phyloP scores from a whole-genome alignment of 2,329 filamentous ascomycete species.

The Fusarium ambrosium region DNA sequence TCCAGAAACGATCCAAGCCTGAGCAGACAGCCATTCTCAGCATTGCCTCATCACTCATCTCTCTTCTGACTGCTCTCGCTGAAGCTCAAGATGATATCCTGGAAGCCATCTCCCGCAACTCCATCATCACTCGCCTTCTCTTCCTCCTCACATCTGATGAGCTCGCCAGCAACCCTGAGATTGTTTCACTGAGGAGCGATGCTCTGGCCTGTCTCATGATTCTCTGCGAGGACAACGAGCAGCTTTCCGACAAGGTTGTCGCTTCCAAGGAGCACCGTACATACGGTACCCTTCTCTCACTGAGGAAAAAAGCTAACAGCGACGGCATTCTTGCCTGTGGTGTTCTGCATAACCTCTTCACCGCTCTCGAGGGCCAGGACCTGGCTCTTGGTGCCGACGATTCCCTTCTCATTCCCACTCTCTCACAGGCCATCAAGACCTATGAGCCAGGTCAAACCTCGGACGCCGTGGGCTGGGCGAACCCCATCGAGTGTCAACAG shows the following conservation, averaged over 20 bases:
- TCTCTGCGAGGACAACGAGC: slow-evolving; percentile 71
- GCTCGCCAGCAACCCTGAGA: slow-evolving; percentile 58
- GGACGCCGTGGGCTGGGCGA: slow-evolving; percentile 55
- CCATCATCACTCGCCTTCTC: slow-evolving; percentile 65
- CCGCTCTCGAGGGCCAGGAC: slow-evolving; percentile 53
- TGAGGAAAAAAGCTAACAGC: slow-evolving; percentile 62
- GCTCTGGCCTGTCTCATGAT: slow-evolving; percentile 68
- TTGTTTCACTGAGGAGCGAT: slow-evolving; percentile 59
- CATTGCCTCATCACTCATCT: slow-evolving; percentile 67
- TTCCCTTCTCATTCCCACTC: slow-evolving; percentile 53
- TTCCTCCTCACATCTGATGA: slow-evolving; percentile 65
- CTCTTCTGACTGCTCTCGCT: slow-evolving; percentile 66
- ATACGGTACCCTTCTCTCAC: slow-evolving; percentile 63
- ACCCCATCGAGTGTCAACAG: slow-evolving; percentile 62
- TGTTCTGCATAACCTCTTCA: slow-evolving; percentile 73
- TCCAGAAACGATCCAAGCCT: slow-evolving; percentile 64
- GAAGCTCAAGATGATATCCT: slow-evolving; percentile 73
- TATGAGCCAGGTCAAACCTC: slow-evolving; percentile 46
- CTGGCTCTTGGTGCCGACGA: slow-evolving; percentile 50
- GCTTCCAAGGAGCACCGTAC: slow-evolving; percentile 61
- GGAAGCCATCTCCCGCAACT: slow-evolving; percentile 64
- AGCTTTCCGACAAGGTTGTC: slow-evolving; percentile 66
- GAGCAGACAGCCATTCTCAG: slow-evolving; percentile 68
- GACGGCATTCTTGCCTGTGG: slow-evolving; percentile 70
- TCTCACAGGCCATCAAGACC: slow-evolving; percentile 50